Evolutionary conservation across 441 rosid genomes (phyloP).

Genomic region (Adansonia grandidieri): DNA sequence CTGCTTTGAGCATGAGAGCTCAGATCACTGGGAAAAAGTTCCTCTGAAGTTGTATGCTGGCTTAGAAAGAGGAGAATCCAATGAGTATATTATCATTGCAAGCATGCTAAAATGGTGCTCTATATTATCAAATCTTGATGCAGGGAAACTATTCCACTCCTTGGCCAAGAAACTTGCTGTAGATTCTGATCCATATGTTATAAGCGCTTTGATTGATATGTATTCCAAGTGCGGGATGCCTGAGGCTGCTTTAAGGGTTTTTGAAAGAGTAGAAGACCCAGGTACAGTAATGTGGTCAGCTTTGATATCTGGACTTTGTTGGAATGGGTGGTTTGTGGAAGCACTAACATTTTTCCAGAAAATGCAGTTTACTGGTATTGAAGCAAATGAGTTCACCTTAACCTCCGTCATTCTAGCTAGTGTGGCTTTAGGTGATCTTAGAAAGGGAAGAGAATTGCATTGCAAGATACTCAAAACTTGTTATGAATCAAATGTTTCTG

Average conservation of each 20-base stretch:
- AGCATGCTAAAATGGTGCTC: conserved; percentile 44
- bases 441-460: conserved; percentile 40
- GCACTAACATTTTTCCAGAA: conserved; percentile 31
- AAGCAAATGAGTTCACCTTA: conserved; percentile 41
- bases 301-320: conserved; percentile 34
- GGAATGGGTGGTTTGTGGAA: conserved; percentile 34
- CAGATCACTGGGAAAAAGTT: conserved; percentile 21
- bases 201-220: conserved; percentile 37
- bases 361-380: conserved; percentile 37
- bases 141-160: conserved; percentile 32
- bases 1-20: conserved; percentile 25
- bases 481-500: conserved; percentile 34
- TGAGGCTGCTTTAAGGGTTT: conserved; percentile 34
- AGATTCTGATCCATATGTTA: conserved; percentile 32
- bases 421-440: conserved; percentile 32
- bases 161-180: conserved; percentile 31
- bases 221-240: conserved; percentile 37
- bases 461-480: conserved; percentile 39
- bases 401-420: conserved; percentile 36
- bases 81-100: conserved; percentile 29
- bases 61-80: conserved; percentile 27
- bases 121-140: conserved; percentile 30
- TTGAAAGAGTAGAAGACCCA: conserved; percentile 26
- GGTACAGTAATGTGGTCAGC: conserved; percentile 36
- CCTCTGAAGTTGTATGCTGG: conserved; percentile 31